These are phyloP conservation scores for Xylaria scruposa DNA, from an alignment of 495 filamentous ascomycete species.

Conservation along the genomic window DNA sequence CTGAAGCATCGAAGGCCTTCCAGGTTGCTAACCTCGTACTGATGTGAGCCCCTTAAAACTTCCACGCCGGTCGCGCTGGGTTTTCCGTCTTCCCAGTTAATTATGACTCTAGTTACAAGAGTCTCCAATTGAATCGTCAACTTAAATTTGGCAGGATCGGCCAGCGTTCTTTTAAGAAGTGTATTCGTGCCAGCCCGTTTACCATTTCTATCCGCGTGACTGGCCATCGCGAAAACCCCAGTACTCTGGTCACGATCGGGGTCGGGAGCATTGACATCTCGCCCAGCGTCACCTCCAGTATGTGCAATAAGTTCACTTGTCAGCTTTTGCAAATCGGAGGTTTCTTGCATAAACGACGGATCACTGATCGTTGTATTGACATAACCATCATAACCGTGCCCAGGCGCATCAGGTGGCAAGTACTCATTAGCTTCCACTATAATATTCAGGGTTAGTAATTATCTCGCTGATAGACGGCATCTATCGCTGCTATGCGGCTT, in stretches of 20 bases:
- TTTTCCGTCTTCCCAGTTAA: slow-evolving; percentile 35
- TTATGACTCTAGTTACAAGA: slow-evolving; percentile 55
- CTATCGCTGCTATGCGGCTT: not conserved
- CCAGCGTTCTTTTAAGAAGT: slow-evolving; percentile 52
- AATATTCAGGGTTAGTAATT: not conserved
- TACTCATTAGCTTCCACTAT: slow-evolving; percentile 52
- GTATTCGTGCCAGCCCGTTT: slow-evolving; percentile 52
- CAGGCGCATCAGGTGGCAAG: slow-evolving; percentile 42
- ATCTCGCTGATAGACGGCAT: not conserved
- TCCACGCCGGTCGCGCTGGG: slow-evolving; percentile 55
- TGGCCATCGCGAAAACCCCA: slow-evolving; percentile 53
- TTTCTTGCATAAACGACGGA: slow-evolving; percentile 37
- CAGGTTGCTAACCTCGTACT: slow-evolving; percentile 40
- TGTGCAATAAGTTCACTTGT: slow-evolving; percentile 42
- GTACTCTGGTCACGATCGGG: slow-evolving; percentile 45
- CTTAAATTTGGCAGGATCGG: slow-evolving; percentile 52
- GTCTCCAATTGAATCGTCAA: slow-evolving; percentile 55
- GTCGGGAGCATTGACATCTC: slow-evolving; percentile 50
- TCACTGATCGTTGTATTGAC: slow-evolving; percentile 48
- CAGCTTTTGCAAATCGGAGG: slow-evolving; percentile 37
- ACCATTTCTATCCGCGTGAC: slow-evolving; percentile 47
- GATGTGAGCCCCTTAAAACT: slow-evolving; percentile 47
- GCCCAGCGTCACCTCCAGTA: slow-evolving; percentile 45
- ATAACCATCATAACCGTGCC: slow-evolving; percentile 54
- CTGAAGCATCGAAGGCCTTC: not conserved